Evolutionary conservation across 768 basidiomycete species (phyloP), one percentile per base, ranked within the genome.

Genomic region (Suillus subalutaceus): DNA sequence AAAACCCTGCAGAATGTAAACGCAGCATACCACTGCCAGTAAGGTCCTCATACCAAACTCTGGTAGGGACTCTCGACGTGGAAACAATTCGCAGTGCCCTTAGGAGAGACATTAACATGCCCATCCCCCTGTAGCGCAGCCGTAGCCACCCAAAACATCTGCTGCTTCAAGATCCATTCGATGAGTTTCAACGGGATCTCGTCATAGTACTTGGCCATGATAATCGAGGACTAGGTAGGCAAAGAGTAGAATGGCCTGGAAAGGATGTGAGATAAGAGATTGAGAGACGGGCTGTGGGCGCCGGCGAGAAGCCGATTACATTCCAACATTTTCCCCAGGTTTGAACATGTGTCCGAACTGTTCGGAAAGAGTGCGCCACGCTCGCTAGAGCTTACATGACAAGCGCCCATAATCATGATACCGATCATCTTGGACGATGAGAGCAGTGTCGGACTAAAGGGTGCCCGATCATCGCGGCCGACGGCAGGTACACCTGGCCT

Each of bases 31-130:
- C 89, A 67, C 88, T 87, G 10, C 90, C 90, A 23, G 86, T 87
- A 55, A 90, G 79, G 72, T 92, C 90, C 71, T 92, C 89, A 68
- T 92, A 92, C 90, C 90, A 91, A 2, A 88, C 86, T 56, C 75
- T 78, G 50, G 80, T 84, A 23, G 82, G 82, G 74, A 64, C 85
- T 78, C 18, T 83, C 79, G 67, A 90, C 72, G 69, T 88, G 88
- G 71, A 92, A 90, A 4, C 84, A 85, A 9, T 85, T 85, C 66
- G 82, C 76, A 35, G 83, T 78, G 55, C 87, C 88, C 69, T 91
- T 91, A 0, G 90, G 89, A 0, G 88, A 90, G 32, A 91, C 73
- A 69, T 91, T 91, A 56, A 92, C 82, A 61, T 88, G 86, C 0
- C 88, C 90, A 13, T 85, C 81, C 0, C 72, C 72, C 12, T 78